Evolutionary conservation across 306 rosid species (phyloP).

Genomic region (Gastrolobium bilobum): DNA sequence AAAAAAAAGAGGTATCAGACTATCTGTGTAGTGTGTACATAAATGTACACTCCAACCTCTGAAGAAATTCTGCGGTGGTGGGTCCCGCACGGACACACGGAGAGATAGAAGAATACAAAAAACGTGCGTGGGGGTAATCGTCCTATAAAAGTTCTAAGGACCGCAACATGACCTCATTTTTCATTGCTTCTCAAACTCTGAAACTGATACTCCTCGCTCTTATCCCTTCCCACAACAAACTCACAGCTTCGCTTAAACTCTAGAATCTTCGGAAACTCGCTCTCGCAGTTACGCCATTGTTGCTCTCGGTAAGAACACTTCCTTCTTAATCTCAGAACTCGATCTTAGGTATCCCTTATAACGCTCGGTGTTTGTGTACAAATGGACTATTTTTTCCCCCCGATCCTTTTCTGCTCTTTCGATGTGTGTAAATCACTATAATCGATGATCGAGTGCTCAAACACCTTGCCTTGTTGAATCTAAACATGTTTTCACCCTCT

Average conservation of each 20-base stretch:
- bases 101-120: not conserved
- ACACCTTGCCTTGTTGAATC: not conserved
- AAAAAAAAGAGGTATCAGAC: not conserved
- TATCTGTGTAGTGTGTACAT: too few relatives aligned
- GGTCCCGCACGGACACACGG: not conserved
- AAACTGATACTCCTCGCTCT: not conserved
- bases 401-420: not conserved
- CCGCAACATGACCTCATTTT: not conserved
- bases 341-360: not conserved
- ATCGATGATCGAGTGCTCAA: slow-evolving; percentile 19
- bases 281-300: slow-evolving; percentile 37
- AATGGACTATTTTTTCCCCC: not conserved
- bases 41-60: not conserved
- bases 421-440: not conserved
- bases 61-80: not conserved
- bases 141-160: not conserved
- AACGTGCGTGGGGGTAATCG: not conserved
- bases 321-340: not conserved
- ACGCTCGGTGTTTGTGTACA: not conserved
- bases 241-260: not conserved
- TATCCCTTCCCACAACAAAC: slow-evolving; percentile 25
- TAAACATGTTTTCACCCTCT: not conserved
- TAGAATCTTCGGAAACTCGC: not conserved
- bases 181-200: not conserved
- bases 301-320: slow-evolving; percentile 34